Conservation (phyloP, 2,329 filamentous ascomycete species). For the Epichloe hybrida region DNA sequence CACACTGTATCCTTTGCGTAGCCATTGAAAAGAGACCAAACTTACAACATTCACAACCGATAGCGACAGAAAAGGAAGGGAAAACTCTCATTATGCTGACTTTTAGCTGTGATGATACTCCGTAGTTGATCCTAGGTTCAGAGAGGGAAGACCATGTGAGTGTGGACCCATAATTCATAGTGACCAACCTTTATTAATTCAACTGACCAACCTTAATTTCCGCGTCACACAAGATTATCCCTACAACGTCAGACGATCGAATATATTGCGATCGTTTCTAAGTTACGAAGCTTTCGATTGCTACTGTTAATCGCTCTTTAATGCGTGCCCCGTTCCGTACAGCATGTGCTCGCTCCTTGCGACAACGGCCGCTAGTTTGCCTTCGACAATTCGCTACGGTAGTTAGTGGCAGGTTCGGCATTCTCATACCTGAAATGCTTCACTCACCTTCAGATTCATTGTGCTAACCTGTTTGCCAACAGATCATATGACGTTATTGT, state of each 20-base stretch:
- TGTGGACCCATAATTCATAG: too few species aligned
- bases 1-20: too few species aligned
- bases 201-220: too few species aligned
- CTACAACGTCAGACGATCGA: not conserved
- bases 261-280: not conserved
- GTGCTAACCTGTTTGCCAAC: not conserved
- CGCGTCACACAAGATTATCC: not conserved
- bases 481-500: slow-evolving; percentile 85
- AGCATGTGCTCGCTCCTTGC: slow-evolving; percentile 10
- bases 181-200: too few species aligned
- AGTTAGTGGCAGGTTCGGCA: slow-evolving; percentile 7
- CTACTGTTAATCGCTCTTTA: slow-evolving; percentile 7
- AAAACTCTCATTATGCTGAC: too few species aligned
- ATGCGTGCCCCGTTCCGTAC: slow-evolving; percentile 17
- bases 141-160: too few species aligned
- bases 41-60: too few species aligned
- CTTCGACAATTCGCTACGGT: slow-evolving; percentile 19
- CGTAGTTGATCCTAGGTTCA: too few species aligned
- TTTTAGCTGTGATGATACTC: too few species aligned
- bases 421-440: not conserved
- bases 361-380: slow-evolving; percentile 7
- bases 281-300: too few species aligned
- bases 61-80: too few species aligned
- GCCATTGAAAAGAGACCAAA: too few species aligned
- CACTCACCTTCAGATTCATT: not conserved